phyloP scores from a whole-genome alignment of 176 grass and related monocot species.

The Aechmea fasciata region DNA sequence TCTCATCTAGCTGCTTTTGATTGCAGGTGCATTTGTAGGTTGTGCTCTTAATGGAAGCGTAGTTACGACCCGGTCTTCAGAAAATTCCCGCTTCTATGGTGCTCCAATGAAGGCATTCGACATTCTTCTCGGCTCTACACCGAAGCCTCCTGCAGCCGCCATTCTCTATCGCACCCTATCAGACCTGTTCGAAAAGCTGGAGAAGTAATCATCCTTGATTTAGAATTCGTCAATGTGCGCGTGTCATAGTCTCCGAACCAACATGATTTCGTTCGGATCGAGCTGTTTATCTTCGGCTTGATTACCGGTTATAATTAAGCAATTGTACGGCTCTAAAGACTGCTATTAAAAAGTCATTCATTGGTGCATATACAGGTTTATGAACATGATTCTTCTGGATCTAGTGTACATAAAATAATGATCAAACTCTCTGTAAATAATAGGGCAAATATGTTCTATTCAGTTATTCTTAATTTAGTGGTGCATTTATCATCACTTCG shows the following conservation, averaged over 20 bases:
- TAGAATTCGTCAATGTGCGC: not conserved
- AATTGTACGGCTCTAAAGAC: not conserved
- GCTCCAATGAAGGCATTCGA: conserved; percentile 53
- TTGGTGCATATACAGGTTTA: not conserved
- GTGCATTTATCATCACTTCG: too few relatives aligned
- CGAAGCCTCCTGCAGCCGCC: conserved; percentile 43
- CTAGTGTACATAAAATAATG: conserved; percentile 1
- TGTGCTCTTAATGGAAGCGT: conserved; percentile 70
- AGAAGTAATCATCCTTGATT: conserved; percentile 20
- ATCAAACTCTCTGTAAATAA: not conserved
- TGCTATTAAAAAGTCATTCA: not conserved
- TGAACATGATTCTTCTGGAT: not conserved
- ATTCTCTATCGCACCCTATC: conserved; percentile 56
- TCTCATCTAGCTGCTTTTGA: not conserved
- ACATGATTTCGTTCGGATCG: not conserved
- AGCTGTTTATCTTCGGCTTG: not conserved
- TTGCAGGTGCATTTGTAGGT: conserved; percentile 75
- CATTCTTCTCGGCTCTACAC: conserved; percentile 69
- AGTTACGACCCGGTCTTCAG: conserved; percentile 35
- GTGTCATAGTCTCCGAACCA: not conserved
- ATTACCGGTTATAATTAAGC: not conserved
- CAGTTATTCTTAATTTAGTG: not conserved
- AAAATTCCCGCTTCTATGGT: conserved; percentile 75
- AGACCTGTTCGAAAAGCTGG: conserved; percentile 46
- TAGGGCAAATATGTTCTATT: not conserved